Percentiles rank a stretch among this genome's conserved stretches.
Conservation (phyloP, 331 rosid genomes). For the Rosa hybrid region DNA sequence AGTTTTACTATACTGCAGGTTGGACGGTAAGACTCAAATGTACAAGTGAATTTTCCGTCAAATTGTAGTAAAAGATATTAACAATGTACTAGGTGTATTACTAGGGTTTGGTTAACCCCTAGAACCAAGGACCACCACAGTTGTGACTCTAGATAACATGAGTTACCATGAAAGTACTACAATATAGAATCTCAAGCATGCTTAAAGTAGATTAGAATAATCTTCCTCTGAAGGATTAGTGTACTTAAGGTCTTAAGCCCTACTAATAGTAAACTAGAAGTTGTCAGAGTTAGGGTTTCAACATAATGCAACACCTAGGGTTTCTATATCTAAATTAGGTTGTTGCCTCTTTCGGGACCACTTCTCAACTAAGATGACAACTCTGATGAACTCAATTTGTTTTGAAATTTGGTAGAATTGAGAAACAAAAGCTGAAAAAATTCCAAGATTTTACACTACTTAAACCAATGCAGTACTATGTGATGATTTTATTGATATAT, state of each 20-base stretch:
- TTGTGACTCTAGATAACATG: constrained; percentile 50
- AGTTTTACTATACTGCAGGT: neutral
- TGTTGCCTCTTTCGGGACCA: constrained; percentile 48
- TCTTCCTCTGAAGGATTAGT: neutral
- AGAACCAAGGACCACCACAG: constrained; percentile 59
- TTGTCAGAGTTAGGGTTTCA: constrained; percentile 52
- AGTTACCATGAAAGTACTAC: constrained; percentile 51
- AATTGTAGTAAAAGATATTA: no score
- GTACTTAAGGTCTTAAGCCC: constrained; percentile 13
- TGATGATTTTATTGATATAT: neutral
- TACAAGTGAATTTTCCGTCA: neutral
- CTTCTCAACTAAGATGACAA: constrained; percentile 55
- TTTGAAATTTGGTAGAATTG: neutral
- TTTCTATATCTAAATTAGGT: neutral
- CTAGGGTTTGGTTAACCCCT: constrained; percentile 57
- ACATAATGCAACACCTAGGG: constrained; percentile 26
- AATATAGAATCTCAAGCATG: constrained; percentile 64
- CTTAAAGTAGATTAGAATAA: constrained; percentile 35
- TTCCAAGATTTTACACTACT: neutral
- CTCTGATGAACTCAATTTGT: neutral
- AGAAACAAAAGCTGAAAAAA: neutral
- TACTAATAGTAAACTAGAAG: constrained; percentile 22
- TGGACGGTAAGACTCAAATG: neutral
- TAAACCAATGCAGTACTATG: neutral
- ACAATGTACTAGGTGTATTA: constrained; percentile 36